Base-by-base conservation (phyloP, 202 grass and related monocot species). In the Tripidium arundinaceum region DNA sequence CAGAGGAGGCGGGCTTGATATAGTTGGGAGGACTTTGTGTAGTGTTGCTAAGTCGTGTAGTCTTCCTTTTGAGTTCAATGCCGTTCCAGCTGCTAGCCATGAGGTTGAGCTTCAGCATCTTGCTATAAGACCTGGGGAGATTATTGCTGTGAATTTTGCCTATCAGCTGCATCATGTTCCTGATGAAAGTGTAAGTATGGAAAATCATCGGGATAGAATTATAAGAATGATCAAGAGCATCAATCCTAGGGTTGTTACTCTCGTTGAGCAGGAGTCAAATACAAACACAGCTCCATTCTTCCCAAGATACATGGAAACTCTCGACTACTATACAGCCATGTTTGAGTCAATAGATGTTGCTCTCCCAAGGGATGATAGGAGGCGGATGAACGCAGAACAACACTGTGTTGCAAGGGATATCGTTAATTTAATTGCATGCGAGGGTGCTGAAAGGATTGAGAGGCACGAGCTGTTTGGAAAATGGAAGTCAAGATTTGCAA, bases 391-490 rank as follows among this genome's bases (percentile, higher is more conserved):
- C 18, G 70, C 92, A 40, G 94, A 97, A 60, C 94, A 97, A 66
- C 94, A 97, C 50, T 97, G 94, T 87, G 81, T 97, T 62, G 94
- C 94, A 16, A 88, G 94, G 72, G 94, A 97, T 75, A 97, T 97
- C 70, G 94, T 94, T 52, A 97, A 97, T 81, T 70, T 97, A 41
- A 88, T 97, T 4, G 91, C 94, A 11, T 97, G 94, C 7, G 94
- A 97, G 68, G 89, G 80, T 73, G 72, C 80, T 74, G 94, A 97
- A 79, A 94, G 94, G 71, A 83, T 92, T 65, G 94, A 97, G 73
- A 92, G 94, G 77, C 94, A 97, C 12, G 94, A 97, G 61, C 33
- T 94, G 28, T 92, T 70, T 68, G 89, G 94, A 64, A 97, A 97
- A 88, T 97, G 94, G 94, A 94, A 82, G 72, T 85, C 89, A 50